These are phyloP conservation scores for Heracleum sosnowskyi DNA, from an alignment of 129 eudicot species.

Conservation along the genomic window DNA sequence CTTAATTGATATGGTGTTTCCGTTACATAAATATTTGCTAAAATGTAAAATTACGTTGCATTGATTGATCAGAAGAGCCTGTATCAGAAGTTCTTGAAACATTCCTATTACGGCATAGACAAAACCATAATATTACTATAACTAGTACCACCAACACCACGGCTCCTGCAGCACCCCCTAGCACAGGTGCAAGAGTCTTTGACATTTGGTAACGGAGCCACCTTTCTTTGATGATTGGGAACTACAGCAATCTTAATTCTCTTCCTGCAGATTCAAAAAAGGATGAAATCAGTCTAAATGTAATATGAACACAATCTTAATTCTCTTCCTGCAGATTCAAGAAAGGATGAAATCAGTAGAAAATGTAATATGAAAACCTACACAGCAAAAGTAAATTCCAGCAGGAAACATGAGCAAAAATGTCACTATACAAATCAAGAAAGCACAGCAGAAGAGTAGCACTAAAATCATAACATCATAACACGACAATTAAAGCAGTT, in stretches of 20 bases:
- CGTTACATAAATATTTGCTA: neutral
- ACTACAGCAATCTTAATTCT: neutral
- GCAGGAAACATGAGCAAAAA: neutral
- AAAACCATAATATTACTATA: constrained; percentile 57
- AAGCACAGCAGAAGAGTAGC: neutral
- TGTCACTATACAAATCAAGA: neutral
- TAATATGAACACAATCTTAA: too few species aligned
- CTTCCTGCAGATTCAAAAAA: neutral
- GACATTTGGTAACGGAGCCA: constrained; percentile 65
- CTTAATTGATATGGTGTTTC: neutral
- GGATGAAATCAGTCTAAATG: neutral
- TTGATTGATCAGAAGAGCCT: constrained; percentile 81
- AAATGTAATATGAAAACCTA: constrained; percentile 8
- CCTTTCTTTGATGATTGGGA: constrained; percentile 27
- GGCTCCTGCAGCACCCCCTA: constrained; percentile 99
- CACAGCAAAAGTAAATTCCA: constrained; percentile 29
- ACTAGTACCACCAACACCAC: constrained; percentile 64
- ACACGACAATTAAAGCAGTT: neutral
- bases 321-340: neutral
- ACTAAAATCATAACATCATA: neutral
- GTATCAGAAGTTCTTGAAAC: constrained; percentile 78
- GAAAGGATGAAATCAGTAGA: neutral
- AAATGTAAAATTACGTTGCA: constrained; percentile 42
- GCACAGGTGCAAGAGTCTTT: constrained; percentile 86
- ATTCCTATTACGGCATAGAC: constrained; percentile 46